phyloP scores from a whole-genome alignment of 2,329 filamentous ascomycete species.

The Paramyrothecium sp. region DNA sequence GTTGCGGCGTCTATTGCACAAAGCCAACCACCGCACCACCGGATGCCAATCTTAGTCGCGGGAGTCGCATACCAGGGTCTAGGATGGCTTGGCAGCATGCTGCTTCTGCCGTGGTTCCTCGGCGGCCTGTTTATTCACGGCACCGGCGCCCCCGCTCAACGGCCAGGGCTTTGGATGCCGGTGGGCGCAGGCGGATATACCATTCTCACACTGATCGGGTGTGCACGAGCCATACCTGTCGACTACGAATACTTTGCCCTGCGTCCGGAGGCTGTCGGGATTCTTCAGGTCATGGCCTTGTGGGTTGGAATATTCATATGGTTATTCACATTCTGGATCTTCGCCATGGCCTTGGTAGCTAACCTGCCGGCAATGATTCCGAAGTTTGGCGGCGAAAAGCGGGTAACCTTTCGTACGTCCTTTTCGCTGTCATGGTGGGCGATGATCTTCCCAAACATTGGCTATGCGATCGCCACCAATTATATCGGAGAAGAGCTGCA shows the following conservation, averaged over 20 bases:
- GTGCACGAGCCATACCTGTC: conserved; percentile 17
- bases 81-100: conserved; percentile 20
- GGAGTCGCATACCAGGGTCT: conserved; percentile 23
- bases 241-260: conserved; percentile 21
- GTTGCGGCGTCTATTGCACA: conserved; percentile 19
- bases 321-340: conserved; percentile 24
- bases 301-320: conserved; percentile 24
- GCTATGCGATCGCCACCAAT: conserved; percentile 19
- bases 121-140: conserved; percentile 24
- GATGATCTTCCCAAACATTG: conserved; percentile 24
- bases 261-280: conserved; percentile 17
- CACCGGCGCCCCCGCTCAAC: conserved; percentile 20
- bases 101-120: conserved; percentile 20
- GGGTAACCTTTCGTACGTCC: conserved; percentile 11
- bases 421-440: conserved; percentile 26
- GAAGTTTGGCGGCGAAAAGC: neutral
- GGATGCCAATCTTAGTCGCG: conserved; percentile 20
- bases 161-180: conserved; percentile 23
- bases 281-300: conserved; percentile 19
- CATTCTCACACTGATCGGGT: conserved; percentile 22
- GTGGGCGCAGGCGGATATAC: conserved; percentile 21
- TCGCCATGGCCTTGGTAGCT: conserved; percentile 18
- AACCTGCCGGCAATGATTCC: conserved; percentile 11
- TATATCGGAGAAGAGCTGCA: conserved; percentile 20
- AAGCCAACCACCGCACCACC: conserved; percentile 18